Evolutionary conservation across 768 basidiomycete genomes (phyloP).

Genomic region (Pleurotus tuber-regium): DNA sequence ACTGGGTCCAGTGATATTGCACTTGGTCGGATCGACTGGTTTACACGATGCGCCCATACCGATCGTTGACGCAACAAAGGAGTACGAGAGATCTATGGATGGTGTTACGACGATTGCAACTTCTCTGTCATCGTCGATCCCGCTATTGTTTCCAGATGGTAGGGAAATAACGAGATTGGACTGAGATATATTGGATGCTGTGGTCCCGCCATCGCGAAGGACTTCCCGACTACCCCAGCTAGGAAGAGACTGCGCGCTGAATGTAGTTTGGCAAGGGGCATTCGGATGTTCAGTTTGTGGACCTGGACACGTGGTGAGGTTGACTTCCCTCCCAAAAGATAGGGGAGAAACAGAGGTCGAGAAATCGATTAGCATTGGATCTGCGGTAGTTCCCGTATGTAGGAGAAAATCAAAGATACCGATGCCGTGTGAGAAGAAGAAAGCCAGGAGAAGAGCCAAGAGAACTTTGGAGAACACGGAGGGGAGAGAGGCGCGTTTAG

Average conservation of each 20-base stretch:
- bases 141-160: background rate
- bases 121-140: background rate
- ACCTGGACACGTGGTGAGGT: background rate
- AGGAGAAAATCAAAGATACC: background rate
- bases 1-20: background rate
- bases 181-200: background rate
- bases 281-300: background rate
- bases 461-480: background rate
- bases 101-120: background rate
- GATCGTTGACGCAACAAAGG: background rate
- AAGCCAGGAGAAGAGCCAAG: background rate
- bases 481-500: background rate
- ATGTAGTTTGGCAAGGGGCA: background rate
- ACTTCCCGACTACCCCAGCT: background rate
- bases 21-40: background rate
- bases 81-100: background rate
- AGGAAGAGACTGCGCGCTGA: background rate
- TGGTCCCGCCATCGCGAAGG: background rate
- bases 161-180: background rate
- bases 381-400: background rate
- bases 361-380: background rate
- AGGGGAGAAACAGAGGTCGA: background rate
- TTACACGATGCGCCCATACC: background rate
- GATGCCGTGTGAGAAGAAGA: background rate
- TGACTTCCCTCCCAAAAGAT: background rate